These are phyloP conservation scores for Tetrapisispora fleetii DNA, from an alignment of 805 yeast species.

Conservation along the genomic window DNA sequence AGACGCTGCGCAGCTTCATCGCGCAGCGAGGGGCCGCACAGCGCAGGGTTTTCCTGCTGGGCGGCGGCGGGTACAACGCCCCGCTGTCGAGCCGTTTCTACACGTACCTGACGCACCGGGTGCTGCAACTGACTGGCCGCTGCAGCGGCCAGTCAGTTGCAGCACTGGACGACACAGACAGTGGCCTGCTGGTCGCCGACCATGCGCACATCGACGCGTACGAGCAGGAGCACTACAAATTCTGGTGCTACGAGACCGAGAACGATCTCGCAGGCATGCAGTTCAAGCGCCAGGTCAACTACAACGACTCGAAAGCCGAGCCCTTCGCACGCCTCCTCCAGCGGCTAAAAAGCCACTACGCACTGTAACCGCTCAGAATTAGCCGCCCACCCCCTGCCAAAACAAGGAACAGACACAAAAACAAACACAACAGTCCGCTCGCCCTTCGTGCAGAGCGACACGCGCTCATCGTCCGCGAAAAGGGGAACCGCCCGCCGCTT, in stretches of 20 bases:
- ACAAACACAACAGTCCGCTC: too few species aligned
- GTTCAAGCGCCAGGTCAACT: neutral
- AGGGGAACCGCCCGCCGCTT: too few species aligned
- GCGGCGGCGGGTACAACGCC: conserved; percentile 73
- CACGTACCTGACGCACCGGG: conserved; percentile 27
- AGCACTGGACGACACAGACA: conserved; percentile 2
- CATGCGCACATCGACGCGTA: conserved; percentile 36
- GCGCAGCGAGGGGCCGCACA: conserved; percentile 8
- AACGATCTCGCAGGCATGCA: conserved; percentile 18
- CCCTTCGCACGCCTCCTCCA: neutral
- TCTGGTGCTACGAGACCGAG: conserved; percentile 36
- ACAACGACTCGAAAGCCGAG: neutral
- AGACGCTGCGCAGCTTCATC: conserved; percentile 13
- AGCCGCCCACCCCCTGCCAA: neutral
- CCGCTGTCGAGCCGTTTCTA: conserved; percentile 54
- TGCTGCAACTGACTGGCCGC: neutral
- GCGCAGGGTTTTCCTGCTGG: conserved; percentile 34
- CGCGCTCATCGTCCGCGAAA: too few species aligned
- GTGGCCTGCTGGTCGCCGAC: conserved; percentile 46
- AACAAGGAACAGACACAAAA: too few species aligned
- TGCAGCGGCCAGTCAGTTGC: neutral
- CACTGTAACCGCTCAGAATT: neutral
- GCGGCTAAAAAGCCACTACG: neutral
- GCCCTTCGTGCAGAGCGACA: too few species aligned
- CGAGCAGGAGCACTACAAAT: conserved; percentile 36